phyloP scores from a whole-genome alignment of 257 asterid species.

The Solanum appendiculatum region DNA sequence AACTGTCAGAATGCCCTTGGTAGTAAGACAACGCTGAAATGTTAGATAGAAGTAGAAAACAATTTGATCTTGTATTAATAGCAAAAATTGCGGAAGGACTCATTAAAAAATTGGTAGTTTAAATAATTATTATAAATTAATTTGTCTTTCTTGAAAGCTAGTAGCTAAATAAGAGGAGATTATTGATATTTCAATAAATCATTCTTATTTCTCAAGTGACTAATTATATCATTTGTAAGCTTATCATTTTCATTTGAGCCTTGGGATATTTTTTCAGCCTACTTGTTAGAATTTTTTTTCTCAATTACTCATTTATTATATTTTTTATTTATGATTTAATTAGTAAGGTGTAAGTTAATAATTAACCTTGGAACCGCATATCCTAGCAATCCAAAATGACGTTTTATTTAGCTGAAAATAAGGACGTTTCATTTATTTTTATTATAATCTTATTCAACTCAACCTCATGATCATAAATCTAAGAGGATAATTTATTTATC shows the following conservation, averaged over 20 bases:
- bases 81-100: neutral
- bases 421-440: neutral
- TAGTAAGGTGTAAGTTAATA: neutral
- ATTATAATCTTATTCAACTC: neutral
- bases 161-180: neutral
- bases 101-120: neutral
- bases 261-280: neutral
- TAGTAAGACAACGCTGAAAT: neutral
- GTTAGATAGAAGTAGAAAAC: neutral
- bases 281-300: neutral
- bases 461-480: neutral
- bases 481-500: neutral
- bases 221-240: neutral
- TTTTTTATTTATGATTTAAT: neutral
- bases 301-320: neutral
- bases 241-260: neutral
- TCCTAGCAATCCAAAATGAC: slow-evolving; percentile 41
- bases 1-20: neutral
- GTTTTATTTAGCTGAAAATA: slow-evolving; percentile 14
- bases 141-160: neutral
- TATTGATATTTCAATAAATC: neutral
- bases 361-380: slow-evolving; percentile 29
- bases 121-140: neutral
- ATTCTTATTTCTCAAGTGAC: neutral
- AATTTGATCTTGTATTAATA: neutral